phyloP scores from a whole-genome alignment of 2,329 filamentous ascomycete genomes.

The Hirsutella rhossiliensis region DNA sequence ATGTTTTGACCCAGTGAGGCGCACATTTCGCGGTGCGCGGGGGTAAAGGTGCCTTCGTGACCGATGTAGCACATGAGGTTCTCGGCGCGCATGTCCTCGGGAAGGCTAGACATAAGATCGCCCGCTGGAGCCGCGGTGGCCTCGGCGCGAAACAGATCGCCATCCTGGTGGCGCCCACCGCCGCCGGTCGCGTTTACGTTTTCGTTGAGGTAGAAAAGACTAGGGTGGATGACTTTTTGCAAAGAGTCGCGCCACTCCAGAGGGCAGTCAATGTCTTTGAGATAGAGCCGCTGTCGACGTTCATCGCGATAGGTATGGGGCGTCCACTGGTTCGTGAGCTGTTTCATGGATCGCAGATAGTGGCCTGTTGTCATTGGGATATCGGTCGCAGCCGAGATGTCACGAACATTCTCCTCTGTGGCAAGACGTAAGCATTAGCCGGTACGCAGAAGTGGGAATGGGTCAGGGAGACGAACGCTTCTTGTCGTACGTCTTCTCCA shows the following conservation, averaged over 20 bases:
- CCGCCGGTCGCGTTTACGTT: conserved; percentile 38
- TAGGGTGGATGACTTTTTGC: conserved; percentile 63
- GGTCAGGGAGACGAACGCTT: conserved; percentile 47
- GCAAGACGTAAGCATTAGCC: neutral
- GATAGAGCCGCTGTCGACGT: conserved; percentile 73
- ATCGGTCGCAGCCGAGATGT: conserved; percentile 60
- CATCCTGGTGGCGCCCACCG: conserved; percentile 22
- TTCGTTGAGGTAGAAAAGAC: conserved; percentile 85
- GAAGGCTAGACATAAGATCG: conserved; percentile 90
- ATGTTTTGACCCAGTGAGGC: conserved; percentile 93
- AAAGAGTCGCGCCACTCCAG: conserved; percentile 74
- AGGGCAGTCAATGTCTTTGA: conserved; percentile 96
- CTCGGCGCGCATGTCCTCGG: conserved; percentile 76
- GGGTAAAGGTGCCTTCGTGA: conserved; percentile 94
- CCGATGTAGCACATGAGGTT: conserved; percentile 99
- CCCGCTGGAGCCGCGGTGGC: conserved; percentile 60
- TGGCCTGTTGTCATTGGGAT: conserved; percentile 80
- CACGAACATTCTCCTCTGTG: conserved; percentile 71
- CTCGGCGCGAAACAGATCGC: conserved; percentile 32
- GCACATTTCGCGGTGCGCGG: conserved; percentile 95
- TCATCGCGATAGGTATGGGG: conserved; percentile 66
- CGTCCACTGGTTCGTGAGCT: conserved; percentile 73
- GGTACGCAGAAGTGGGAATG: neutral
- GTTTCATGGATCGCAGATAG: conserved; percentile 78
- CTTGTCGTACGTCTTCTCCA: conserved; percentile 65